These are phyloP conservation scores for Skeletonema tropicum DNA, from an alignment of 108 stramenopile genomes.

Conservation along the genomic window DNA sequence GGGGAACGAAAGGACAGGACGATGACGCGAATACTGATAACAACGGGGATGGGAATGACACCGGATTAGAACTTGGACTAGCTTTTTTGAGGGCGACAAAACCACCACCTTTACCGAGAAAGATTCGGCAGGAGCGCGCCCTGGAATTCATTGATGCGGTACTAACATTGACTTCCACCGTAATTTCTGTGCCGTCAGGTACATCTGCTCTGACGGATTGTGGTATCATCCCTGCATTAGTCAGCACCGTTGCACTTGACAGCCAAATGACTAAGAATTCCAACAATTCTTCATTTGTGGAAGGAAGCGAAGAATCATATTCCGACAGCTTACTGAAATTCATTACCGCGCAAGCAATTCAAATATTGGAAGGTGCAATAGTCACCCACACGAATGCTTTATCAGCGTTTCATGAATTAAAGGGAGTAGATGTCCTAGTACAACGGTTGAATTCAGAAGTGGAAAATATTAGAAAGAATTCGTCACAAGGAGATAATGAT, in stretches of 20 bases:
- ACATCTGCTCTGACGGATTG: slow-evolving; percentile 90
- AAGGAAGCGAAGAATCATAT: slow-evolving; percentile 32
- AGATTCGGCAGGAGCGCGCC: slow-evolving; percentile 59
- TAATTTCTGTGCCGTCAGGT: slow-evolving; percentile 82
- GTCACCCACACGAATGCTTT: slow-evolving; percentile 85
- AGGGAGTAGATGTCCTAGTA: slow-evolving; percentile 82
- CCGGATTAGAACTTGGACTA: slow-evolving; percentile 77
- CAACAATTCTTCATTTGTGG: slow-evolving; percentile 2
- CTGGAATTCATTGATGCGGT: slow-evolving; percentile 87
- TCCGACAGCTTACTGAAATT: slow-evolving; percentile 58
- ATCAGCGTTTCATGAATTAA: slow-evolving; percentile 86
- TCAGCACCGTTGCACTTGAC: slow-evolving; percentile 78
- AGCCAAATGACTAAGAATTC: neutral
- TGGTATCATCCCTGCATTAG: slow-evolving; percentile 90
- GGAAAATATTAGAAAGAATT: slow-evolving; percentile 28
- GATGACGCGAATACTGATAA: neutral
- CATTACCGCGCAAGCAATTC: slow-evolving; percentile 86
- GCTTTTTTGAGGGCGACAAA: slow-evolving; percentile 86
- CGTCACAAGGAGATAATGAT: neutral
- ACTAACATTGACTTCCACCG: slow-evolving; percentile 82
- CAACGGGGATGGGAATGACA: slow-evolving; percentile 7
- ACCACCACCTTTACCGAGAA: slow-evolving; percentile 51
- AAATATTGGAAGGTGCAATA: slow-evolving; percentile 90
- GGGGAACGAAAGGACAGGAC: neutral
- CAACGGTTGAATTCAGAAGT: slow-evolving; percentile 66